Base-by-base conservation (phyloP, 768 basidiomycete species). In the Coprinopsis marcescibilis region DNA sequence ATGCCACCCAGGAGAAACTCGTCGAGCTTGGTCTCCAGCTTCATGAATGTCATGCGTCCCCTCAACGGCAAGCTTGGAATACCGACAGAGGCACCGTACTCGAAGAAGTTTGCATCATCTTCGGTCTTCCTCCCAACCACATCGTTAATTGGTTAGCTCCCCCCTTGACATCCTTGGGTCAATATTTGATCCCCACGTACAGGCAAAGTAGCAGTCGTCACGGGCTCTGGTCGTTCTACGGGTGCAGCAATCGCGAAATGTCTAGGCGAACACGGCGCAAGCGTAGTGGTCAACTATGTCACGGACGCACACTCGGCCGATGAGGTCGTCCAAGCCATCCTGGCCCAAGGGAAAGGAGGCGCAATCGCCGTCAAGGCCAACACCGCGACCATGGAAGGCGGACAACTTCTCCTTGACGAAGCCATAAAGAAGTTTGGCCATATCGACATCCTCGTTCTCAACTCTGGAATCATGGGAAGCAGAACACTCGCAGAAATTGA, bases 171-270 rank as follows among this genome's bases (percentile, higher is more conserved):
- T 25, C 34, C 5, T 4, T 21, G 12, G 37, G 2, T 23, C 26
- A 23, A 3, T 33, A 33, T 39, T 33, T 14, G 30, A 21, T 23
- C 21, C 8, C 20, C 20, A 12, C 8, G 52, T 38, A 14, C 48
- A 68, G 74, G 72, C 15, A 77, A 76, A 61, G 67, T 75, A n/a
- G 76, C 75, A n/a, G 60, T 81, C 38, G 71, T 81, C 32, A 81
- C 80, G 14, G 78, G 80, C 24, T 79, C 78, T 4, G 80, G 80
- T 12, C 73, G 77, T 10, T 72, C 70, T 14, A 81, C 79, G 21
- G 81, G 80, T 29, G 80, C 78, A 0, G 69, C 76, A 12, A 71
- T 80, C 46, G 78, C 77, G 2, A 63, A 59, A 32, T 65, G 67
- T 33, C 68, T 83, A n/a, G 80, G 74, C 13, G 68, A 65, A 32